phyloP scores from a whole-genome alignment of 805 yeast genomes.

The Candida schatavii region DNA sequence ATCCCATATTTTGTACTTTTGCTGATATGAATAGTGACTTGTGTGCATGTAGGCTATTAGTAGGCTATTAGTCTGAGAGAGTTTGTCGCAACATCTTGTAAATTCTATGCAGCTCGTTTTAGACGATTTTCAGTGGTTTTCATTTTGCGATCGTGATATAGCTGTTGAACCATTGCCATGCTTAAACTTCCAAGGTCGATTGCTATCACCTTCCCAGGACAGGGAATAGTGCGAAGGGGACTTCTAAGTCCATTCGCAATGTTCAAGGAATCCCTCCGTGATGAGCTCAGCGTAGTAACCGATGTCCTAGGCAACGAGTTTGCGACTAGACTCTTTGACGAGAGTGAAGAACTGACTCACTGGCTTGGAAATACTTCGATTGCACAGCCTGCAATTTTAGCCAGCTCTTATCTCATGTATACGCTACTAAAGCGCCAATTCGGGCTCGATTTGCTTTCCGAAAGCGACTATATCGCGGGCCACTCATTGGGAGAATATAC shows the following conservation, averaged over 20 bases:
- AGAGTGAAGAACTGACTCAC: slow-evolving; percentile 8
- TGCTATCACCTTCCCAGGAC: slow-evolving; percentile 37
- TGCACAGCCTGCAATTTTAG: slow-evolving; percentile 55
- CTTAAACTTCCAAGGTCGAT: slow-evolving; percentile 9
- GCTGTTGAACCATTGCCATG: too few species aligned
- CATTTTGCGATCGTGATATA: too few species aligned
- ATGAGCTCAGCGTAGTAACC: slow-evolving; percentile 17
- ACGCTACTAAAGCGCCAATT: slow-evolving; percentile 16
- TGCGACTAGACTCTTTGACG: slow-evolving; percentile 14
- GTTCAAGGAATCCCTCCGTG: slow-evolving; percentile 8
- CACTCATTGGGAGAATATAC: slow-evolving; percentile 54
- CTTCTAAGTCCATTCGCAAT: slow-evolving; percentile 18
- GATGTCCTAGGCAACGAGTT: slow-evolving; percentile 21
- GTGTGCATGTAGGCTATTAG: too few species aligned
- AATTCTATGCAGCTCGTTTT: too few species aligned
- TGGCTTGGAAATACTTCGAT: slow-evolving; percentile 35
- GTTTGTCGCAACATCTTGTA: too few species aligned
- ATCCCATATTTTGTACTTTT: too few species aligned
- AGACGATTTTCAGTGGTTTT: too few species aligned
- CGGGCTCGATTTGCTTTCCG: slow-evolving; percentile 16
- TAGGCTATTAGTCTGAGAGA: too few species aligned
- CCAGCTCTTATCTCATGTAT: slow-evolving; percentile 34
- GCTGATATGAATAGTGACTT: too few species aligned
- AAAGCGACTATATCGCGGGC: slow-evolving; percentile 31
- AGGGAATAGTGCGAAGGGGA: slow-evolving; percentile 24